Evolutionary conservation across 768 basidiomycete genomes (phyloP), one percentile per base, ranked within the genome.

Genomic region (Rhizopogon salebrosus): DNA sequence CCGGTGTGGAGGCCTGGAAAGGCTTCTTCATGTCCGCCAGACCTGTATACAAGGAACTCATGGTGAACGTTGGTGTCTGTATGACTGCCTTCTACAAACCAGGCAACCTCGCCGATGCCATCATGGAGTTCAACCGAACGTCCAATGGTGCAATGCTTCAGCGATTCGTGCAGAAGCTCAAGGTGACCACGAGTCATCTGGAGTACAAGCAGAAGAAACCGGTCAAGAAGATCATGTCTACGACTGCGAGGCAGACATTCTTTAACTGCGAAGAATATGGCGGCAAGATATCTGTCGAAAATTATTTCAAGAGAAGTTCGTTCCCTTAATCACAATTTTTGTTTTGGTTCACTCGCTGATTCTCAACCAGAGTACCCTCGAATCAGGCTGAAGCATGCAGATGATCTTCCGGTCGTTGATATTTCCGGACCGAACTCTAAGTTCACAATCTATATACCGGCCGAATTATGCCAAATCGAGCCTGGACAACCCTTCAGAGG

Each of bases 391-490:
- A 64, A 65, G 23, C 55, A 74, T 36, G 77, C 83, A 0, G 45
- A 65, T 4, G 67, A 82, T 1, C 60, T 85, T 45, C 81, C 77
- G 0, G 73, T 85, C 9, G 75, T 87, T 38, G 78, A 86, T 54
- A 78, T 87, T 7, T 72, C 56, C 59, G 78, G 58, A 46, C 56
- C 35, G 49, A 61, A 63, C 31, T 41, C 69, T 26, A 57, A 59
- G 29, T 59, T 57, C 27, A 55, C 73, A 0, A 67, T 64, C 40
- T 79, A 65, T 59, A 65, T 89, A 1, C 89, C 89, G 0, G 81
- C 85, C 0, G 89, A 92, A 63, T 46, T 92, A 1, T 91, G 89
- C 70, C 70, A 79, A 22, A 86, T 92, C 46, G 64, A 74, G 9
- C 66, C 76, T 0, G 83, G 83, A 6, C 79, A 80, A 56, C 72